Evolutionary conservation across 1,284 basidiomycete species (phyloP).

Genomic region (Cryptococcus floricola): DNA sequence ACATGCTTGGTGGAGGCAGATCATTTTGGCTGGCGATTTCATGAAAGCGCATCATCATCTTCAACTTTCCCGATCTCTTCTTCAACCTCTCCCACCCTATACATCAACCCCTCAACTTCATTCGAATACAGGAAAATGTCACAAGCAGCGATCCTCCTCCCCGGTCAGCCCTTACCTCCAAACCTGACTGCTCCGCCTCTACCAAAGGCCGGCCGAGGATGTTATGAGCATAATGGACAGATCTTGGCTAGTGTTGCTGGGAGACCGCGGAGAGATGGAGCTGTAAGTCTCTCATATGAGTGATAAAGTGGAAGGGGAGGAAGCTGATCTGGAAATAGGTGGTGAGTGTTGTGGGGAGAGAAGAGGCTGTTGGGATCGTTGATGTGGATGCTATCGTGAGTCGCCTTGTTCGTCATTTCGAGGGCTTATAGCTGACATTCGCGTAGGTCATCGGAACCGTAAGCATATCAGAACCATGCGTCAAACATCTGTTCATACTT

Average conservation of each 20-base stretch:
- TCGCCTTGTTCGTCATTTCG: neutral
- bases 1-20: too few species aligned
- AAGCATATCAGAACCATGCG: neutral
- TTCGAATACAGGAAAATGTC: too few species aligned
- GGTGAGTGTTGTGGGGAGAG: conserved; percentile 44
- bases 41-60: too few species aligned
- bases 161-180: too few species aligned
- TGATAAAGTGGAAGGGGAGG: neutral
- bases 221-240: conserved; percentile 63
- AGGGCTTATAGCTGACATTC: neutral
- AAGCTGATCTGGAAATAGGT: conserved; percentile 14
- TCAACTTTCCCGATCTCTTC: too few species aligned
- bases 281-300: conserved; percentile 48
- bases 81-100: too few species aligned
- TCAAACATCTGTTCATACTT: neutral
- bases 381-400: conserved; percentile 47
- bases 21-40: too few species aligned
- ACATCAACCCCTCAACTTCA: too few species aligned
- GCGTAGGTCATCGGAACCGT: conserved; percentile 41
- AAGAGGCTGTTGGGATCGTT: conserved; percentile 44
- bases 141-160: too few species aligned
- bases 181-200: conserved; percentile 28
- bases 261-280: conserved; percentile 59
- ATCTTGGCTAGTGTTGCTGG: conserved; percentile 72
- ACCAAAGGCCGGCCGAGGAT: conserved; percentile 62